Percentiles rank a stretch among this genome's conserved stretches.
These are phyloP conservation scores for Salix caprea DNA, from an alignment of 345 rosid genomes.

Conservation along the genomic window DNA sequence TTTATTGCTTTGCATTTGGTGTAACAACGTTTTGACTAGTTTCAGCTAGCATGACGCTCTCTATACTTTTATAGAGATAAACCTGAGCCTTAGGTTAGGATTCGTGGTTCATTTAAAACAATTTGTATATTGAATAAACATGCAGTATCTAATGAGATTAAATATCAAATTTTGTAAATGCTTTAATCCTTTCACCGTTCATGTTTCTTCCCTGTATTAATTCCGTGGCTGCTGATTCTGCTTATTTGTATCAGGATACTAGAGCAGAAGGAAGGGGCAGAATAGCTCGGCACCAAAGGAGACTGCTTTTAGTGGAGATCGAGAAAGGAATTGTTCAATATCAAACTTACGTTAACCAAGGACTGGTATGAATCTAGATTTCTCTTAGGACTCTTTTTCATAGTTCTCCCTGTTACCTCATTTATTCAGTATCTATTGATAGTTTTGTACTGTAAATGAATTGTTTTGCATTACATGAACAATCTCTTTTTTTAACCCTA, in stretches of 20 bases:
- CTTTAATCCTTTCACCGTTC: neutral
- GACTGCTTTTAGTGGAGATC: conserved; percentile 72
- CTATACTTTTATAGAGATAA: too few species aligned
- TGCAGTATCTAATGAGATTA: too few species aligned
- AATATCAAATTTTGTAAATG: neutral
- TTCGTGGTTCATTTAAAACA: too few species aligned
- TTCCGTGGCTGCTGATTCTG: neutral
- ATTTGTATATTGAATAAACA: too few species aligned
- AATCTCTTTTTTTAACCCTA: too few species aligned
- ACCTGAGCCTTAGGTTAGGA: too few species aligned
- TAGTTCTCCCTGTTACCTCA: neutral
- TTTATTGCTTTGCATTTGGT: too few species aligned
- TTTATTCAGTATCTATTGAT: neutral
- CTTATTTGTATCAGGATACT: conserved; percentile 54
- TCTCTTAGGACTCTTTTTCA: neutral
- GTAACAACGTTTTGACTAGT: too few species aligned
- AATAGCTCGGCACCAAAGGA: conserved; percentile 73
- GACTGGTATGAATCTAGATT: conserved; percentile 50
- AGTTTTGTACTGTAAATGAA: too few species aligned
- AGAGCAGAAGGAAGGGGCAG: conserved; percentile 92
- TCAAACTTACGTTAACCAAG: conserved; percentile 71
- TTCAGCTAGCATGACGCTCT: too few species aligned
- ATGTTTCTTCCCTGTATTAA: neutral
- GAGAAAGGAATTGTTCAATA: conserved; percentile 78
- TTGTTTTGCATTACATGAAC: neutral